These are phyloP conservation scores for Scedosporium boydii DNA, from an alignment of 2,329 filamentous ascomycete genomes.

Conservation along the genomic window DNA sequence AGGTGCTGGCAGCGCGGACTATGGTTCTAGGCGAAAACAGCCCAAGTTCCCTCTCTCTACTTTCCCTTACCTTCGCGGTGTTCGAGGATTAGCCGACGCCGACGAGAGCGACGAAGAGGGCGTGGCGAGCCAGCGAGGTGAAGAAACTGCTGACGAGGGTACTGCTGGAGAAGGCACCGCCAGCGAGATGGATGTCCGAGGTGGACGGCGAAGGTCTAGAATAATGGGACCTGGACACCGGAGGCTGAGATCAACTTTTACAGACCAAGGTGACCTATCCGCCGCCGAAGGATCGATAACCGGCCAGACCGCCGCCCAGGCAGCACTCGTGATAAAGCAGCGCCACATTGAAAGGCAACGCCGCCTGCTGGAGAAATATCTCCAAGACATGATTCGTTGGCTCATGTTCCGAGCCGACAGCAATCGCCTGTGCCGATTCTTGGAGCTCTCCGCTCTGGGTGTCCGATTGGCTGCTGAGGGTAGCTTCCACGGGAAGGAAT, in stretches of 20 bases:
- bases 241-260: conserved; percentile 35
- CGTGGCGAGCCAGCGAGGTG: conserved; percentile 25
- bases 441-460: conserved; percentile 88
- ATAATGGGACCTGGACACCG: conserved; percentile 17
- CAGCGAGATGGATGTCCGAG: conserved; percentile 17
- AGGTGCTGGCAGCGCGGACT: conserved; percentile 23
- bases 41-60: conserved; percentile 84
- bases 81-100: conserved; percentile 69
- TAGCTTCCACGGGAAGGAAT: conserved; percentile 96
- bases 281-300: conserved; percentile 20
- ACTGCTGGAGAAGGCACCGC: conserved; percentile 46
- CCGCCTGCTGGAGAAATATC: conserved; percentile 76
- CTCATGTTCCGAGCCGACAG: conserved; percentile 95
- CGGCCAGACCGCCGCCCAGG: conserved; percentile 35
- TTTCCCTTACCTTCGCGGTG: conserved; percentile 79
- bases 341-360: conserved; percentile 76
- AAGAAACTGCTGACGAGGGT: conserved; percentile 47
- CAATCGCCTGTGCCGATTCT: conserved; percentile 89
- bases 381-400: conserved; percentile 90
- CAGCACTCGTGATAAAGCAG: conserved; percentile 38
- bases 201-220: neutral
- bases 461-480: conserved; percentile 90
- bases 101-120: conserved; percentile 73
- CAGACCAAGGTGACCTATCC: conserved; percentile 36
- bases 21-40: conserved; percentile 56